Evolutionary conservation across 345 rosid genomes (phyloP).

Genomic region (Chamaenerion angustifolium): DNA sequence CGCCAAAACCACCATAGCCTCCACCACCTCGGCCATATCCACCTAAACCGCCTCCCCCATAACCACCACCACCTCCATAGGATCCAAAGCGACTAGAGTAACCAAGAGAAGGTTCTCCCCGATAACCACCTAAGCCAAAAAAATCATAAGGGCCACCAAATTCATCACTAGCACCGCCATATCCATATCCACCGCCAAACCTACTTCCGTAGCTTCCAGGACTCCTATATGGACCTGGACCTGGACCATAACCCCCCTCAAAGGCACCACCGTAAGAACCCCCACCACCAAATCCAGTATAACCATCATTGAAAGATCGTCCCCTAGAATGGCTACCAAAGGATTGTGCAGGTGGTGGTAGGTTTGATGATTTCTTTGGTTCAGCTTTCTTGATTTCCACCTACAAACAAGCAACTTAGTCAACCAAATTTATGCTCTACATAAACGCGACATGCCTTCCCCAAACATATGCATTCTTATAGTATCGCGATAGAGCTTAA

Average conservation of each 20-base stretch:
- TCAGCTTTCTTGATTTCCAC: constrained; percentile 99
- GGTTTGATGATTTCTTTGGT: constrained; percentile 96
- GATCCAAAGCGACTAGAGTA: constrained; percentile 84
- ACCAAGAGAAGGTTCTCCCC: constrained; percentile 68
- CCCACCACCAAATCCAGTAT: constrained; percentile 34
- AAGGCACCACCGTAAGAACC: constrained; percentile 59
- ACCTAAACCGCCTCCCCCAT: constrained; percentile 49
- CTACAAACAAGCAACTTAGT: constrained; percentile 96
- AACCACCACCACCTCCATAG: constrained; percentile 65
- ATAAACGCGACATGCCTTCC: constrained; percentile 31
- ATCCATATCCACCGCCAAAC: constrained; percentile 48
- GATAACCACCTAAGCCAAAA: constrained; percentile 51
- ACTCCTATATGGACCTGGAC: constrained; percentile 70
- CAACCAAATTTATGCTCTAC: constrained; percentile 60
- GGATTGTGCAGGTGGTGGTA: constrained; percentile 42
- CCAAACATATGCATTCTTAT: constrained; percentile 22
- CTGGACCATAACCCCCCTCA: constrained; percentile 52
- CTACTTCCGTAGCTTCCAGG: constrained; percentile 48
- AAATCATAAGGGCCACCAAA: constrained; percentile 45
- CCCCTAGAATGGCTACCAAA: constrained; percentile 69
- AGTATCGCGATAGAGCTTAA: not conserved
- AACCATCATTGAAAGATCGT: constrained; percentile 52
- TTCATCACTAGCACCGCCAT: constrained; percentile 53
- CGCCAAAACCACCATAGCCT: constrained; percentile 35
- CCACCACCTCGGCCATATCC: constrained; percentile 62